Evolutionary conservation across 2,329 filamentous ascomycete genomes (phyloP), one percentile per base, ranked within the genome.

Genomic region (Arthrinium phaeospermum): DNA sequence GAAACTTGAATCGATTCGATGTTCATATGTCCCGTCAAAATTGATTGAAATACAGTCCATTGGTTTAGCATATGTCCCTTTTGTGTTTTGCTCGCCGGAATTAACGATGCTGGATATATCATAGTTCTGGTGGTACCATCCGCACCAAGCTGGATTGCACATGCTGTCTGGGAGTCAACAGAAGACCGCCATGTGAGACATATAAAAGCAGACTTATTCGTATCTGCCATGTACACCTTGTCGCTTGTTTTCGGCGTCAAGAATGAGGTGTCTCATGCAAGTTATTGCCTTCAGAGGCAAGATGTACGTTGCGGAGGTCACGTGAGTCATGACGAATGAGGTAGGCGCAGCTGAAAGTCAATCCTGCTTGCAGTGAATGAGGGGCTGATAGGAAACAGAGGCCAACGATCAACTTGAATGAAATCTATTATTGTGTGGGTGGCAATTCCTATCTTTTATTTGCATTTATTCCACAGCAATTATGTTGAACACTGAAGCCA

Each of bases 401-500:
- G 41, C 5, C 7, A 13, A 22, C 57, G 16, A 46, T 46, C 8
- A 68, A 22, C 27, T n/a, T 27, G 37, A 46, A 22, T n/a, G 41
- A 22, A 3, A 14, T n/a, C 24, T 30, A 22, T 45, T 1, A 12
- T 45, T 12, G 7, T 4, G 44, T 27, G 41, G 3, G n/a, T 16
- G 27, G 1, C 14, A 30, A 30, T 22, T 5, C 8, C 1, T 44
- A 27, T 7, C 14, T n/a, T 46, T 27, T 6, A 16, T 57, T 46
- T 46, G 12, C 8, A 30, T 0, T 27, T 22, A 2, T 24, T 7
- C 1, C 12, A 16, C 34, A 41, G 7, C n/a, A 22, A 68, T 14
- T 8, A 73, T 71, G 72, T 51, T 71, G 27, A 75, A 78, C 53
- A 73, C 73, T n/a, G 75, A 78, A 51, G 70, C 78, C 24, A 78